Conservation (phyloP, 2,329 filamentous ascomycete species). For the Ambrosiella xylebori region DNA sequence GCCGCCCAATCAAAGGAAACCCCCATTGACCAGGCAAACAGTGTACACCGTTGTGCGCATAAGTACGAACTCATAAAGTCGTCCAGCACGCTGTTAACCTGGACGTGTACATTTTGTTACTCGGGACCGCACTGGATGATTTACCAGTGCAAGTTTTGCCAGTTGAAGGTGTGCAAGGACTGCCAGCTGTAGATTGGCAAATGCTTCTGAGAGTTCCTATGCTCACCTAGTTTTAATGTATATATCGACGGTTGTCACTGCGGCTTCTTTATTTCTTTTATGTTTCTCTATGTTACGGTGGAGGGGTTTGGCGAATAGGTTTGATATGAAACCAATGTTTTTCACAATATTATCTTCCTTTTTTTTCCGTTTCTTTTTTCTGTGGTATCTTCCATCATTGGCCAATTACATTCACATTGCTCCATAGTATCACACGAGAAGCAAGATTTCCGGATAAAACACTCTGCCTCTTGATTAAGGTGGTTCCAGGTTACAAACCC, state of each 20-base stretch:
- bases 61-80: conserved; percentile 50
- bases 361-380: background rate
- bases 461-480: too few species aligned
- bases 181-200: conserved; percentile 21
- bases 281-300: too few species aligned
- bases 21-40: conserved; percentile 8
- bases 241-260: too few species aligned
- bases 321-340: too few species aligned
- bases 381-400: background rate
- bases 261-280: too few species aligned
- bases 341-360: background rate
- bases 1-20: background rate
- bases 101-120: conserved; percentile 47
- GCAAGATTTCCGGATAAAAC: too few species aligned
- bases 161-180: conserved; percentile 43
- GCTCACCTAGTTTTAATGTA: too few species aligned
- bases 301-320: too few species aligned
- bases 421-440: too few species aligned
- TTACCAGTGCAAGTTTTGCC: conserved; percentile 52
- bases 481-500: too few species aligned
- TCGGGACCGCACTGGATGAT: conserved; percentile 51
- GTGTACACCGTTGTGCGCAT: conserved; percentile 34
- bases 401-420: too few species aligned
- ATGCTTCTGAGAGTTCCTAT: too few species aligned
- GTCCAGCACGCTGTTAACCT: conserved; percentile 46